Conservation (phyloP, 148 eudicot genomes). For the Cornus kousa region DNA sequence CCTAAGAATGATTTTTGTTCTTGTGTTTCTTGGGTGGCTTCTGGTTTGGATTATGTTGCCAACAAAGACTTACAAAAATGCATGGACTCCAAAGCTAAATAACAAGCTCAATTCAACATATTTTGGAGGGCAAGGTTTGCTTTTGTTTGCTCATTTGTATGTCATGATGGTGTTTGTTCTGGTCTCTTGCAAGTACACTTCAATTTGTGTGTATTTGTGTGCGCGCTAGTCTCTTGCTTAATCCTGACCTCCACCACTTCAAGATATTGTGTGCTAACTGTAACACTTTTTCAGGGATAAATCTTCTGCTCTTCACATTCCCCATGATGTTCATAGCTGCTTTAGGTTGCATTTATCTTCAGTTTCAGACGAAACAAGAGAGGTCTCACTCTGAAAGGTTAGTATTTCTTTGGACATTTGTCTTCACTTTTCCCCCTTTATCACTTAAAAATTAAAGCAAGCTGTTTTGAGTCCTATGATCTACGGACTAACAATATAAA, state of each 20-base stretch:
- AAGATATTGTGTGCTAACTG: background rate
- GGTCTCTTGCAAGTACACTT: no score
- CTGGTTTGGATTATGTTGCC: slow-evolving; percentile 63
- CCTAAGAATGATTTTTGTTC: slow-evolving; percentile 29
- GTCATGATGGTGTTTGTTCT: background rate
- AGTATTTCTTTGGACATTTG: background rate
- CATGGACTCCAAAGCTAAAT: slow-evolving; percentile 45
- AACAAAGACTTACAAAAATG: slow-evolving; percentile 40
- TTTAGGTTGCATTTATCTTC: slow-evolving; percentile 51
- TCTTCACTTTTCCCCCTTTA: no score
- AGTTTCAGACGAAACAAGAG: slow-evolving; percentile 31
- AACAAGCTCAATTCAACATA: slow-evolving; percentile 45
- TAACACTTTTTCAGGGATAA: slow-evolving; percentile 38
- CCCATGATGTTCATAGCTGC: slow-evolving; percentile 54
- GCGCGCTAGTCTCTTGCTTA: background rate
- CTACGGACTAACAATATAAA: background rate
- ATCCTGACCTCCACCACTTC: background rate
- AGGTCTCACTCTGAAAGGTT: slow-evolving; percentile 33
- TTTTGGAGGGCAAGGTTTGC: slow-evolving; percentile 54
- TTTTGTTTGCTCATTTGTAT: background rate
- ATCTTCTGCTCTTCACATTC: slow-evolving; percentile 52
- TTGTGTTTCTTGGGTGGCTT: slow-evolving; percentile 52
- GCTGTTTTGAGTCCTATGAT: background rate
- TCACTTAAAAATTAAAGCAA: background rate
- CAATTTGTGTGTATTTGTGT: no score